A percentile compares a stretch with the other conserved stretches of the same genome.
Conservation (phyloP, 2,329 filamentous ascomycete genomes). For the Exutisphaerella laricina region DNA sequence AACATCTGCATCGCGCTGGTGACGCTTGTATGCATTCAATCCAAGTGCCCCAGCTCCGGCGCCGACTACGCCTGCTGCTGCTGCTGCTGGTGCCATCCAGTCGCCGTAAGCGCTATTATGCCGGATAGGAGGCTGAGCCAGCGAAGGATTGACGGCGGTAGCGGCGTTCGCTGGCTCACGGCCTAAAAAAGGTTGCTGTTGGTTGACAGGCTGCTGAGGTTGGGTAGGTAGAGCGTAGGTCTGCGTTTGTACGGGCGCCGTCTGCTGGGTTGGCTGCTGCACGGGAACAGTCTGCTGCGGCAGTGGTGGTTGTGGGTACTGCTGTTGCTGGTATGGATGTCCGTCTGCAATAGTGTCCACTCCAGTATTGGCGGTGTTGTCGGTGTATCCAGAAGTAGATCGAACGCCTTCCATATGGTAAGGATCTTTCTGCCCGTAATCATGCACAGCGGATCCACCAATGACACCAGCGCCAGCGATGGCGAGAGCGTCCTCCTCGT, state of each 20-base stretch:
- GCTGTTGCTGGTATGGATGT: slow-evolving; percentile 28
- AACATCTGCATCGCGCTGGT: slow-evolving; percentile 18
- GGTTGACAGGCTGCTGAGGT: slow-evolving; percentile 17
- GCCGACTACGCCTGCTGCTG: slow-evolving; percentile 37
- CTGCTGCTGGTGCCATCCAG: slow-evolving; percentile 51
- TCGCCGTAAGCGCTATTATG: slow-evolving; percentile 41
- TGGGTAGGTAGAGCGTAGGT: slow-evolving; percentile 22
- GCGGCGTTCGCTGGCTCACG: slow-evolving; percentile 16
- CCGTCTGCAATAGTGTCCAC: slow-evolving; percentile 4
- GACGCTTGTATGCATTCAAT: slow-evolving; percentile 21
- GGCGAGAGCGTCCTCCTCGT: slow-evolving; percentile 51
- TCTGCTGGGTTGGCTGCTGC: slow-evolving; percentile 5
- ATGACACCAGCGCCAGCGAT: slow-evolving; percentile 34
- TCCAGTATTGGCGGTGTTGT: slow-evolving; percentile 1
- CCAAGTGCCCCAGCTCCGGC: slow-evolving; percentile 36
- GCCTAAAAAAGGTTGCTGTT: slow-evolving; percentile 28
- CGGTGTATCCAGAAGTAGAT: neutral
- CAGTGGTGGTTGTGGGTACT: slow-evolving; percentile 10
- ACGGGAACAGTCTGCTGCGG: slow-evolving; percentile 17
- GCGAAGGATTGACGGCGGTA: slow-evolving; percentile 9
- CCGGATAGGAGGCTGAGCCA: slow-evolving; percentile 21
- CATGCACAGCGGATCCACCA: slow-evolving; percentile 19
- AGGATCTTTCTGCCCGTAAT: slow-evolving; percentile 27
- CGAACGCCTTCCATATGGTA: slow-evolving; percentile 24
- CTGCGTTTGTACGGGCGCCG: slow-evolving; percentile 19